These are phyloP conservation scores for Piromyces finnis DNA, from an alignment of 192 early-diverging fungal genomes.

Conservation along the genomic window DNA sequence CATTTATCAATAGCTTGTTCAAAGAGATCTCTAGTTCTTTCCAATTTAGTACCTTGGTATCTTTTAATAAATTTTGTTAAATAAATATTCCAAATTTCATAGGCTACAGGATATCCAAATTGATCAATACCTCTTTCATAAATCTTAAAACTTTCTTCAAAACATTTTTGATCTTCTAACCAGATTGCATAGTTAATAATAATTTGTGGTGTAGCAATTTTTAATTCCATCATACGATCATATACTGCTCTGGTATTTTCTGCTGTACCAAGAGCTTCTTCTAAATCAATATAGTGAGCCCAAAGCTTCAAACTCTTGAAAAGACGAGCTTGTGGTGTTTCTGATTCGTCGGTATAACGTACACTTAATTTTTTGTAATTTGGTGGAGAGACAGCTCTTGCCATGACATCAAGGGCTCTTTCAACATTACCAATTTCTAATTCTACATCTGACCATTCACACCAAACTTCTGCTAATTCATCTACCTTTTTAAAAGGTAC, in stretches of 20 bases:
- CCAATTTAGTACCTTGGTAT: slow-evolving; percentile 70
- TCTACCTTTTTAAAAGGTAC: slow-evolving; percentile 64
- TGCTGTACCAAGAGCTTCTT: slow-evolving; percentile 70
- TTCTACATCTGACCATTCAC: slow-evolving; percentile 83
- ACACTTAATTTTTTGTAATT: slow-evolving; percentile 14
- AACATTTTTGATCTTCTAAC: slow-evolving; percentile 74
- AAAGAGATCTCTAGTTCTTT: slow-evolving; percentile 84
- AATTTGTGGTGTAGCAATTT: slow-evolving; percentile 89
- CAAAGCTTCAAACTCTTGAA: slow-evolving; percentile 80
- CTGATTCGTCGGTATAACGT: slow-evolving; percentile 61
- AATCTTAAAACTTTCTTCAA: slow-evolving; percentile 86
- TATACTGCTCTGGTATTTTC: slow-evolving; percentile 69
- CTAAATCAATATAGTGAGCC: slow-evolving; percentile 86
- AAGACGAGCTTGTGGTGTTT: slow-evolving; percentile 57
- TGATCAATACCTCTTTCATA: slow-evolving; percentile 90
- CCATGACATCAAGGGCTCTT: slow-evolving; percentile 48
- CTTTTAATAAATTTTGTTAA: slow-evolving; percentile 66
- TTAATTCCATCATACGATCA: slow-evolving; percentile 79
- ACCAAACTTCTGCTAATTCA: slow-evolving; percentile 78
- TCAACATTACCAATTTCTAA: slow-evolving; percentile 19
- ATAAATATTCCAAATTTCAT: slow-evolving; percentile 96
- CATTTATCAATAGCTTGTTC: slow-evolving; percentile 81
- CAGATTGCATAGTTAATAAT: slow-evolving; percentile 86
- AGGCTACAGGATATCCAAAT: slow-evolving; percentile 93
- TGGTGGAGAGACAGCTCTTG: slow-evolving; percentile 55